phyloP scores from a whole-genome alignment of 2,329 filamentous ascomycete species.

The Colletotrichum sp. region DNA sequence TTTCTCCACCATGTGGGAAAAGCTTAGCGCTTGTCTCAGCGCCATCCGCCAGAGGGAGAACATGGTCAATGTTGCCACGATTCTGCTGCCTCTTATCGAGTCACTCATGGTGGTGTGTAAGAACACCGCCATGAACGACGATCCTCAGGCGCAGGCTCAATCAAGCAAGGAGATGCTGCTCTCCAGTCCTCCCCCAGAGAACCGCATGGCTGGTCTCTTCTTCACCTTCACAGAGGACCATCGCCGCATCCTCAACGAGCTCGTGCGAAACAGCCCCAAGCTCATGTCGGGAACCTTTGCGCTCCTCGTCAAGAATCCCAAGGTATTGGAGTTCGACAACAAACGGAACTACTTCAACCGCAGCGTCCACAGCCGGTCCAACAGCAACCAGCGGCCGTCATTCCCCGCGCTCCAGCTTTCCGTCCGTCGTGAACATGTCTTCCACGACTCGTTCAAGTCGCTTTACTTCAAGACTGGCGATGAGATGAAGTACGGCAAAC shows the following conservation, averaged over 20 bases:
- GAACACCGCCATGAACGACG: slow-evolving; percentile 84
- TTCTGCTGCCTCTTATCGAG: slow-evolving; percentile 91
- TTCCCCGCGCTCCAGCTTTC: slow-evolving; percentile 80
- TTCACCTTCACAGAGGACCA: slow-evolving; percentile 98
- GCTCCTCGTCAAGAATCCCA: slow-evolving; percentile 95
- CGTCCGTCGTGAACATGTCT: slow-evolving; percentile 92
- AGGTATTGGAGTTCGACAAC: slow-evolving; percentile 98
- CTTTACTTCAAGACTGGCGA: slow-evolving; percentile 96
- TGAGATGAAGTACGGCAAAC: slow-evolving; percentile 98
- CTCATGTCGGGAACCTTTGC: slow-evolving; percentile 99
- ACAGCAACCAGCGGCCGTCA: slow-evolving; percentile 73
- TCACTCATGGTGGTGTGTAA: slow-evolving; percentile 99
- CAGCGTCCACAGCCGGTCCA: slow-evolving; percentile 77
- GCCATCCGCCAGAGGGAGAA: slow-evolving; percentile 91
- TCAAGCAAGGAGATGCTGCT: slow-evolving; percentile 68
- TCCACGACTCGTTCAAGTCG: slow-evolving; percentile 98
- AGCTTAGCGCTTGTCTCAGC: slow-evolving; percentile 85
- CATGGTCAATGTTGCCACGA: slow-evolving; percentile 97
- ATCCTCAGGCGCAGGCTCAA: slow-evolving; percentile 48
- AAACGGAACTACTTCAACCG: slow-evolving; percentile 99
- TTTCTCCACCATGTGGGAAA: slow-evolving; percentile 90
- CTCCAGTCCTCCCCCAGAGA: slow-evolving; percentile 77
- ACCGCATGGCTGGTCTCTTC: slow-evolving; percentile 87
- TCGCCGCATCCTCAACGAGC: slow-evolving; percentile 95
- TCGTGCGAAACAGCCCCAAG: slow-evolving; percentile 95